These are phyloP conservation scores for Suillus occidentalis DNA, from an alignment of 768 basidiomycete genomes.

Conservation along the genomic window DNA sequence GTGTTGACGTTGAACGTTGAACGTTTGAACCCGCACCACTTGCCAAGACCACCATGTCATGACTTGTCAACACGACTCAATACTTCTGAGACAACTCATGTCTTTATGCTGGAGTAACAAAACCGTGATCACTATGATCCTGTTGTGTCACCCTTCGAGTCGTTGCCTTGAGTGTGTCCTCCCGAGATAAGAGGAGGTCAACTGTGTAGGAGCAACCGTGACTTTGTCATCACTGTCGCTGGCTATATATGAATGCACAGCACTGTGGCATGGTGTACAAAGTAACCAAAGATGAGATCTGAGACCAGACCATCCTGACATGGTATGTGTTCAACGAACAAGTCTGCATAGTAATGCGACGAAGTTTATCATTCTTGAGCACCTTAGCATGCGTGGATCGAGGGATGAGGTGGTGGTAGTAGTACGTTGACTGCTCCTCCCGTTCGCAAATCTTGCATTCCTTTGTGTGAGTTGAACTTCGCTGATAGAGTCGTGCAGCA, in stretches of 20 bases:
- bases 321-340: not conserved
- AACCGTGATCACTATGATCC: too few relatives aligned
- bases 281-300: not conserved
- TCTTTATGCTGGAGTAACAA: too few relatives aligned
- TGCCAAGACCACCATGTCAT: too few relatives aligned
- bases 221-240: constrained; percentile 32
- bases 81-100: too few relatives aligned
- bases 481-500: constrained; percentile 41
- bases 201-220: not conserved
- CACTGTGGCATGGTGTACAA: constrained; percentile 50
- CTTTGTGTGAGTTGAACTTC: constrained; percentile 47
- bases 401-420: constrained; percentile 62
- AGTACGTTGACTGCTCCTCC: constrained; percentile 58
- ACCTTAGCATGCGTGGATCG: constrained; percentile 52
- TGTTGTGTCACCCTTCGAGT: too few relatives aligned
- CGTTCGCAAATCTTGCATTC: constrained; percentile 63
- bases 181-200: too few relatives aligned
- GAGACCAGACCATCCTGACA: not conserved
- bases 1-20: too few relatives aligned
- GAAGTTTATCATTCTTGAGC: constrained; percentile 56
- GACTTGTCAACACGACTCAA: too few relatives aligned
- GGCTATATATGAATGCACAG: constrained; percentile 52
- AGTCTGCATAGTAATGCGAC: constrained; percentile 61
- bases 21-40: too few relatives aligned
- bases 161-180: too few relatives aligned